Percentiles rank a stretch among this genome's conserved stretches.
Evolutionary conservation across 106 monocot genomes (phyloP).

Genomic region (Dactylorhiza incarnata): DNA sequence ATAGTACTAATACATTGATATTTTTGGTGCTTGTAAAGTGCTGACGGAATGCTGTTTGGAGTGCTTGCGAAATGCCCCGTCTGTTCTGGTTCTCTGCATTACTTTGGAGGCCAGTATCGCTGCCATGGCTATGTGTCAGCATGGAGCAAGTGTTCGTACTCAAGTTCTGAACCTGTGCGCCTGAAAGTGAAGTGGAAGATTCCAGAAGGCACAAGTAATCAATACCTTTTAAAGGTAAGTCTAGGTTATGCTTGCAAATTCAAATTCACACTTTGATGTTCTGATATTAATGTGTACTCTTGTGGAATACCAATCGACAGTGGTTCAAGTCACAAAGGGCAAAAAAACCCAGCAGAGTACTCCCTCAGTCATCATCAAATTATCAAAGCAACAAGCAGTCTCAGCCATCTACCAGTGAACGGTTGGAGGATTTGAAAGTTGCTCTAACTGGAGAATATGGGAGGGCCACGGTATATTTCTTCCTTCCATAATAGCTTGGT

Average conservation of each 20-base stretch:
- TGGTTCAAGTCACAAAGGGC: slow-evolving; percentile 89
- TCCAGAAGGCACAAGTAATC: slow-evolving; percentile 58
- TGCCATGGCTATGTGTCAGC: slow-evolving; percentile 90
- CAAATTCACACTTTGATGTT: background rate
- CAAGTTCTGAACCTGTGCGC: slow-evolving; percentile 59
- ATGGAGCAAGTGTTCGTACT: slow-evolving; percentile 93
- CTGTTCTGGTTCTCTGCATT: slow-evolving; percentile 73
- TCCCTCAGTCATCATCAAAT: slow-evolving; percentile 54
- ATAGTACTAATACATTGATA: background rate
- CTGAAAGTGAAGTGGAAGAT: slow-evolving; percentile 81
- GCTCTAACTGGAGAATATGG: slow-evolving; percentile 44
- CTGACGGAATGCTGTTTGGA: slow-evolving; percentile 98
- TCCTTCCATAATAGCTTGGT: background rate
- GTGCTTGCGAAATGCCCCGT: slow-evolving; percentile 68
- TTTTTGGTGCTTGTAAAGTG: slow-evolving; percentile 33
- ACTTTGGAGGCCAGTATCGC: slow-evolving; percentile 57
- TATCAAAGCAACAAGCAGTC: slow-evolving; percentile 13
- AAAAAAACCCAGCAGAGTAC: slow-evolving; percentile 62
- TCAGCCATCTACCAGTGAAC: slow-evolving; percentile 29
- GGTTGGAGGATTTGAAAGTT: slow-evolving; percentile 60
- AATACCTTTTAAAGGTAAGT: slow-evolving; percentile 71
- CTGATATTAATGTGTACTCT: slow-evolving; percentile 1
- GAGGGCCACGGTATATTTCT: slow-evolving; percentile 25
- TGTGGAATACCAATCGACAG: slow-evolving; percentile 32
- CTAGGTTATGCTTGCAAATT: background rate